Evolutionary conservation across 2,329 filamentous ascomycete genomes (phyloP).

Genomic region (Teratosphaeriaceae sp.): DNA sequence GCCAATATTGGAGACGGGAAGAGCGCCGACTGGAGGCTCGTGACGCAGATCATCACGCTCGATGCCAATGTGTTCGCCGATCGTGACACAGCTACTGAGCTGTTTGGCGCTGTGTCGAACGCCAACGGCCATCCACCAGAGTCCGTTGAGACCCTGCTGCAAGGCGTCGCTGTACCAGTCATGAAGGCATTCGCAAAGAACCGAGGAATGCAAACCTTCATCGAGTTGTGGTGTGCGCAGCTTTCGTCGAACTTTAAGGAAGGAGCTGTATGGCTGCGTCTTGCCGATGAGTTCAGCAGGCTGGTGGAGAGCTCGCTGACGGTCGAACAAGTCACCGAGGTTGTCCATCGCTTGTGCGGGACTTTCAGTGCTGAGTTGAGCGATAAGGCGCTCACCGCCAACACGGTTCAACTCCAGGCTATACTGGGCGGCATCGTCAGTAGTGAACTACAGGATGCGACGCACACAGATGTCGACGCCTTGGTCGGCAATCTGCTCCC

Average conservation of each 20-base stretch:
- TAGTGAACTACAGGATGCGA: slow-evolving; percentile 7
- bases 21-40: slow-evolving; percentile 28
- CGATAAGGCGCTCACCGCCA: slow-evolving; percentile 1
- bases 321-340: slow-evolving; percentile 10
- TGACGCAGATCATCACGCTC: slow-evolving; percentile 39
- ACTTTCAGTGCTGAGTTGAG: background rate
- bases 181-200: slow-evolving; percentile 25
- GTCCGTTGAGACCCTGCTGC: background rate
- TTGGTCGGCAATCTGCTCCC: background rate
- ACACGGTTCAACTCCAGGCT: slow-evolving; percentile 6
- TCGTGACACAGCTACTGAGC: background rate
- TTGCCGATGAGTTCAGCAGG: slow-evolving; percentile 13
- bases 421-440: slow-evolving; percentile 9
- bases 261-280: slow-evolving; percentile 16
- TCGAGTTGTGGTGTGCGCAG: slow-evolving; percentile 24
- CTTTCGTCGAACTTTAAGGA: slow-evolving; percentile 10
- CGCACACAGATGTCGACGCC: slow-evolving; percentile 4
- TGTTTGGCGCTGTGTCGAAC: slow-evolving; percentile 5
- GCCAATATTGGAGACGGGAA: slow-evolving; percentile 1
- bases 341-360: slow-evolving; percentile 8
- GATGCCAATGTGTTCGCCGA: slow-evolving; percentile 41
- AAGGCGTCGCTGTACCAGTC: slow-evolving; percentile 20
- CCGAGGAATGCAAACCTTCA: slow-evolving; percentile 22
- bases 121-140: background rate
- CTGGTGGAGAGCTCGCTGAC: slow-evolving; percentile 18